Conservation (phyloP, 441 rosid genomes). For the Gossypium davidsonii region DNA sequence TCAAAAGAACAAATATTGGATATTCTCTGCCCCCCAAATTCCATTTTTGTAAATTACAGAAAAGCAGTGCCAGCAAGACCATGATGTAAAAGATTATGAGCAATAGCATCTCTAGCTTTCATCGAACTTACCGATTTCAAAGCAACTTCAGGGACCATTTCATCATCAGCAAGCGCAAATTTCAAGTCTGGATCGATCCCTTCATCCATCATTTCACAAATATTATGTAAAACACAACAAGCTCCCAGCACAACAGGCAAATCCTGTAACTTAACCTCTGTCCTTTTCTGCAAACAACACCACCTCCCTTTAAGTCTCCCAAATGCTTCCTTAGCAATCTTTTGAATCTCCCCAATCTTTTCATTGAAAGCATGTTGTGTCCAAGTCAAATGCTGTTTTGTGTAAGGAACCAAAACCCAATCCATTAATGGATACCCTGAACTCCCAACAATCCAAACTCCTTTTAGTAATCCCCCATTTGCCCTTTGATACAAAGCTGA, state of each 20-base stretch:
- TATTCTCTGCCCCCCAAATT: not conserved
- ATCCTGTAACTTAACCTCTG: constrained; percentile 65
- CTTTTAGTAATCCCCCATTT: constrained; percentile 50
- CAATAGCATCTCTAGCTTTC: constrained; percentile 62
- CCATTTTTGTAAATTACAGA: constrained; percentile 19
- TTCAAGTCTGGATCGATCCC: constrained; percentile 34
- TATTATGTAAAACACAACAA: constrained; percentile 63
- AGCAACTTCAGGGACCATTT: constrained; percentile 50
- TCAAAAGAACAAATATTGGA: not conserved
- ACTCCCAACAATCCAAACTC: constrained; percentile 62
- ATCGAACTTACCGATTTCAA: constrained; percentile 49
- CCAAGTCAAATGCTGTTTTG: constrained; percentile 65
- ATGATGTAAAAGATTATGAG: constrained; percentile 65
- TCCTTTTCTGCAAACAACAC: constrained; percentile 61
- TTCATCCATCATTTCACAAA: constrained; percentile 57
- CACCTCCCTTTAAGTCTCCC: constrained; percentile 62
- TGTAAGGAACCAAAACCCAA: constrained; percentile 73
- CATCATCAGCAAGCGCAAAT: constrained; percentile 56
- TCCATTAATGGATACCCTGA: constrained; percentile 55
- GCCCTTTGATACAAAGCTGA: constrained; percentile 59
- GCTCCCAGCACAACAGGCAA: constrained; percentile 67
- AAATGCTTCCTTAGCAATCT: constrained; percentile 51
- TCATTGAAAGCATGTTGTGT: constrained; percentile 68
- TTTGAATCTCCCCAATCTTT: constrained; percentile 58
- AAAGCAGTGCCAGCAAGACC: constrained; percentile 79